These are phyloP conservation scores for Dioscorea alata DNA, from an alignment of 106 monocot genomes.

Conservation along the genomic window DNA sequence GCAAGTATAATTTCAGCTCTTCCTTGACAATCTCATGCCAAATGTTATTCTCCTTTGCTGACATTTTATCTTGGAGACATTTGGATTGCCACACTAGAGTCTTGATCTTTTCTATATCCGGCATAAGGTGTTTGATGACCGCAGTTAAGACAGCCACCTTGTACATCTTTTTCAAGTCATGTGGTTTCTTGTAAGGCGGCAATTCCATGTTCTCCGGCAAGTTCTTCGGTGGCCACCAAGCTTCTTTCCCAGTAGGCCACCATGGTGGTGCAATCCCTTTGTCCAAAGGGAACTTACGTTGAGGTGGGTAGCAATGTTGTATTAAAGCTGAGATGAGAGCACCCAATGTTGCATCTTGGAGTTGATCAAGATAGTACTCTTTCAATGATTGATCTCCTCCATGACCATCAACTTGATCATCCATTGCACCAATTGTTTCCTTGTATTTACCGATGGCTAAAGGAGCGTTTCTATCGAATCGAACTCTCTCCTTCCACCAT, in stretches of 20 bases:
- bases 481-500: slow-evolving; percentile 45
- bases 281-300: slow-evolving; percentile 40
- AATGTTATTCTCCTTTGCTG: slow-evolving; percentile 29
- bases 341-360: slow-evolving; percentile 37
- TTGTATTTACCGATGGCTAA: slow-evolving; percentile 20
- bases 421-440: not conserved
- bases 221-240: slow-evolving; percentile 24
- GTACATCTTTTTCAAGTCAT: slow-evolving; percentile 35
- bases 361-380: slow-evolving; percentile 18
- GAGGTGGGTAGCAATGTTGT: slow-evolving; percentile 45
- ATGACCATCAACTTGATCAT: not conserved
- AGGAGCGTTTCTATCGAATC: slow-evolving; percentile 35
- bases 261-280: slow-evolving; percentile 33
- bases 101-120: slow-evolving; percentile 25
- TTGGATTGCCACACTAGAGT: slow-evolving; percentile 38
- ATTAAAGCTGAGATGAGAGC: slow-evolving; percentile 35
- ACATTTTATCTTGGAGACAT: slow-evolving; percentile 44
- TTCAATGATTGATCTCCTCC: not conserved
- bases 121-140: slow-evolving; percentile 30
- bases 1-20: slow-evolving; percentile 18
- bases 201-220: slow-evolving; percentile 10
- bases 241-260: slow-evolving; percentile 37
- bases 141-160: slow-evolving; percentile 32
- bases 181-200: slow-evolving; percentile 36
- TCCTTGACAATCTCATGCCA: slow-evolving; percentile 32